Percentiles rank a stretch among this genome's conserved stretches.
These are phyloP conservation scores for Aspergillus tubingensis DNA, from an alignment of 2,329 filamentous ascomycete species.

Conservation along the genomic window DNA sequence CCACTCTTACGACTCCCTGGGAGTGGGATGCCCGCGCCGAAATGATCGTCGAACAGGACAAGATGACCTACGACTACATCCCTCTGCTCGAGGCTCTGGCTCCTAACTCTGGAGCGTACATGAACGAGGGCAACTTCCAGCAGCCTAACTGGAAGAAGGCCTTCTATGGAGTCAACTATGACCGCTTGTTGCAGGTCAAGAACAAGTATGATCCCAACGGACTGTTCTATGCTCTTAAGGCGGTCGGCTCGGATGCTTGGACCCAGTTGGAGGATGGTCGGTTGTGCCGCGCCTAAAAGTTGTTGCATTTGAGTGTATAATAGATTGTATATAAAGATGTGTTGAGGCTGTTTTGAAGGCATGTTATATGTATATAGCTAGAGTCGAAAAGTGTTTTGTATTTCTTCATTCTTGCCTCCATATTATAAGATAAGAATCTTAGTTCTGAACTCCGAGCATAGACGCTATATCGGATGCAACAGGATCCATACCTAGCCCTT, in stretches of 20 bases:
- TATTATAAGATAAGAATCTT: too few relatives aligned
- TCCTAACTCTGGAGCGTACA: conserved; percentile 11
- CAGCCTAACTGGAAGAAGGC: conserved; percentile 11
- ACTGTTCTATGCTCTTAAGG: conserved; percentile 10
- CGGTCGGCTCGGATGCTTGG: conserved; percentile 13
- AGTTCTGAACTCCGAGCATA: too few relatives aligned
- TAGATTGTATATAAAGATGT: neutral
- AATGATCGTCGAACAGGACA: conserved; percentile 2
- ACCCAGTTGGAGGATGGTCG: neutral
- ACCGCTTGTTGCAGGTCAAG: conserved; percentile 3
- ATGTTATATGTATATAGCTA: too few relatives aligned
- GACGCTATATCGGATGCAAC: too few relatives aligned
- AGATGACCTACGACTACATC: conserved; percentile 6
- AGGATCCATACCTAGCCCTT: too few relatives aligned
- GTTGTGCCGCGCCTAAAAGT: neutral
- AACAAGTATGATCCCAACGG: conserved; percentile 13
- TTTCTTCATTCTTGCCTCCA: too few relatives aligned
- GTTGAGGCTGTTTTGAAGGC: too few relatives aligned
- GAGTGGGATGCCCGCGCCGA: conserved; percentile 1
- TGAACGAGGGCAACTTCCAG: conserved; percentile 14
- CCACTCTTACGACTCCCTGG: conserved; percentile 3
- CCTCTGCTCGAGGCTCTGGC: neutral
- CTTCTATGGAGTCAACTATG: conserved; percentile 13
- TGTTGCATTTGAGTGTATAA: neutral
- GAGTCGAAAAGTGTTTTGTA: too few relatives aligned